Conservation (phyloP, 495 filamentous ascomycete genomes). For the Neurospora cerealis region DNA sequence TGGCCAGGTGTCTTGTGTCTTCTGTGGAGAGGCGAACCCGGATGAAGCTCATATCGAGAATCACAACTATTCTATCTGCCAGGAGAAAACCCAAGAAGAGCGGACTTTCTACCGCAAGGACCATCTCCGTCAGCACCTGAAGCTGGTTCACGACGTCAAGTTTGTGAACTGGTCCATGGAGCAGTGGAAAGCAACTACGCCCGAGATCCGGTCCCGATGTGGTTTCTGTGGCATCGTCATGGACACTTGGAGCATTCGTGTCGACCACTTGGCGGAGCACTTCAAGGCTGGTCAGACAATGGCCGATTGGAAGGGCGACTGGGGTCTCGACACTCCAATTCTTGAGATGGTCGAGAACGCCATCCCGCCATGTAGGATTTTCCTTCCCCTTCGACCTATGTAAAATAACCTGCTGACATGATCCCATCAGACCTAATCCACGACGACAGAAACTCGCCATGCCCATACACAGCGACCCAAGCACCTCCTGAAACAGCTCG, state of each 20-base stretch:
- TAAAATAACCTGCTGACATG: slow-evolving; percentile 3
- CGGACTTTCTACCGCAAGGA: slow-evolving; percentile 79
- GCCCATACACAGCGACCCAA: slow-evolving; percentile 33
- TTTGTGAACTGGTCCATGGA: slow-evolving; percentile 53
- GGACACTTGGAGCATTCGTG: slow-evolving; percentile 50
- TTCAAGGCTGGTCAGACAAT: slow-evolving; percentile 59
- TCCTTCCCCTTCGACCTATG: slow-evolving; percentile 1
- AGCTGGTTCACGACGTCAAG: slow-evolving; percentile 63
- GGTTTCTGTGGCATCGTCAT: slow-evolving; percentile 58
- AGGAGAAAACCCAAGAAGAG: slow-evolving; percentile 48
- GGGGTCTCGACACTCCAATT: slow-evolving; percentile 55
- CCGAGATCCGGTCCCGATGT: slow-evolving; percentile 55
- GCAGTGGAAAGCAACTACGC: slow-evolving; percentile 52
- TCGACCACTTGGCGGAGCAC: slow-evolving; percentile 58
- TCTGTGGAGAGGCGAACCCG: slow-evolving; percentile 53
- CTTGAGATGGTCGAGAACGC: slow-evolving; percentile 53
- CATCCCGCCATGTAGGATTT: slow-evolving; percentile 49
- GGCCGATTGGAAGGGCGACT: slow-evolving; percentile 63
- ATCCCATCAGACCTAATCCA: slow-evolving; percentile 40
- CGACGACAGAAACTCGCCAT: slow-evolving; percentile 41
- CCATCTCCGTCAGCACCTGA: slow-evolving; percentile 71
- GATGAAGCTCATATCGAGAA: slow-evolving; percentile 51
- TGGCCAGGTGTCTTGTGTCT: slow-evolving; percentile 49
- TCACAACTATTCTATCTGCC: slow-evolving; percentile 64
- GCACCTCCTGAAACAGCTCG: slow-evolving; percentile 21